Base-by-base conservation (phyloP, 768 basidiomycete species). In the Calvatia gigantea region DNA sequence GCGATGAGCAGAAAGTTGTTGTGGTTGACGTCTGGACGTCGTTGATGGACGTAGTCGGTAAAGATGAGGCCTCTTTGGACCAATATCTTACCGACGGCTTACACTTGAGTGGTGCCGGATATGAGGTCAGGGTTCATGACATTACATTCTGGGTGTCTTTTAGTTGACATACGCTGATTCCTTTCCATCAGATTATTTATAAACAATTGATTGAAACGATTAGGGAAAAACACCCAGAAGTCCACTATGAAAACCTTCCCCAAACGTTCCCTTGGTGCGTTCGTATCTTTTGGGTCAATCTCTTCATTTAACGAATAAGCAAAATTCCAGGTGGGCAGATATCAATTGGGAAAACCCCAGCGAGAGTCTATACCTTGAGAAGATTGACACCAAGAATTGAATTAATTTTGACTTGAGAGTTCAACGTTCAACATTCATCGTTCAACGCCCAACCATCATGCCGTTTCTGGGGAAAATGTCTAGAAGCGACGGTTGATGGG, bases 41-140 rank as follows among this genome's bases (percentile, higher is more conserved):
- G 14, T 60, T 96, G n/a, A 91, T 85, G 77, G 75, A 85, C n/a
- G 84, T 77, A 4, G 84, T 87, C n/a, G 89, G 84, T 0, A 70
- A 79, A 58, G 72, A 82, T 6, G 84, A 87, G 65, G 67, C 69
- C 27, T 72, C 71, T 1, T 70, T 91, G 46, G 73, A 70, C 25
- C 70, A 62, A 41, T 87, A 78, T 64, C 67, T 91, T 51, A 69
- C 65, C 38, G 94, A 97, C 65, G 94, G 94, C 2, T 70, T 97
- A 48, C 94, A 97, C 69, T 70, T 93, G 62, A 91, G 81, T 51
- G 75, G 68, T n/a, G 77, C 70, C 2, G 94, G 91, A 21, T 94
- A 94, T 62, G 66, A 77, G 67, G 89, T 91, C 62, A 64, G 84
- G 65, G 23, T 51, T 11, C 23, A 33, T 42, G 37, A 8, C 9